phyloP scores from a whole-genome alignment of 768 basidiomycete genomes.

The Leccinum subgranulosum region DNA sequence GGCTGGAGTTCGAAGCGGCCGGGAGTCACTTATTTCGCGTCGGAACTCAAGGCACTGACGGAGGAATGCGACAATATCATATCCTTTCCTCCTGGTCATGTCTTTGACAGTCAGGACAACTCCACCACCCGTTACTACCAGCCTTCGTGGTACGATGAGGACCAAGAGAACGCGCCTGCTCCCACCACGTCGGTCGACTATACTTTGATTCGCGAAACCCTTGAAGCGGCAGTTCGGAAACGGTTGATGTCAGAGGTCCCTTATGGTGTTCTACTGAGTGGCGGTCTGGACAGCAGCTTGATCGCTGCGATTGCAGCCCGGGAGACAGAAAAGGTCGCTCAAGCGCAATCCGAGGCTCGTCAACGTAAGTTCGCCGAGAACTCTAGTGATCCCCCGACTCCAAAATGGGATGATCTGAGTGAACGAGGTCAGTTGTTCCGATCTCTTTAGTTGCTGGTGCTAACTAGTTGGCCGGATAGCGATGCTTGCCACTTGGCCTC shows the following conservation, averaged over 20 bases:
- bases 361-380: slow-evolving; percentile 54
- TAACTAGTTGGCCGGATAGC: slow-evolving; percentile 36
- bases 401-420: slow-evolving; percentile 41
- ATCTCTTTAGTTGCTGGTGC: background rate
- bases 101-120: slow-evolving; percentile 83
- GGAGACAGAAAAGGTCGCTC: slow-evolving; percentile 90
- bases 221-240: slow-evolving; percentile 92
- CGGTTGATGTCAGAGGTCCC: slow-evolving; percentile 99
- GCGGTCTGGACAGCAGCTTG: slow-evolving; percentile 93
- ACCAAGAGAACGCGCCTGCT: slow-evolving; percentile 54
- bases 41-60: slow-evolving; percentile 88
- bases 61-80: slow-evolving; percentile 94
- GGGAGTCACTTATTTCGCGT: slow-evolving; percentile 86
- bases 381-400: slow-evolving; percentile 56
- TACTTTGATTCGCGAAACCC: slow-evolving; percentile 67
- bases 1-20: slow-evolving; percentile 86
- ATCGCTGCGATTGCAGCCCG: slow-evolving; percentile 93
- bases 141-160: slow-evolving; percentile 86
- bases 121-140: slow-evolving; percentile 82
- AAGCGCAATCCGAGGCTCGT: slow-evolving; percentile 68
- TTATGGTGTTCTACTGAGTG: slow-evolving; percentile 93
- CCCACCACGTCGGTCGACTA: slow-evolving; percentile 64
- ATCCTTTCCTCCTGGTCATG: slow-evolving; percentile 95
- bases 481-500: slow-evolving; percentile 86
- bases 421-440: slow-evolving; percentile 48